Conservation (phyloP, 139 green algal genomes). For the Limnomonas spitsbergensis region DNA sequence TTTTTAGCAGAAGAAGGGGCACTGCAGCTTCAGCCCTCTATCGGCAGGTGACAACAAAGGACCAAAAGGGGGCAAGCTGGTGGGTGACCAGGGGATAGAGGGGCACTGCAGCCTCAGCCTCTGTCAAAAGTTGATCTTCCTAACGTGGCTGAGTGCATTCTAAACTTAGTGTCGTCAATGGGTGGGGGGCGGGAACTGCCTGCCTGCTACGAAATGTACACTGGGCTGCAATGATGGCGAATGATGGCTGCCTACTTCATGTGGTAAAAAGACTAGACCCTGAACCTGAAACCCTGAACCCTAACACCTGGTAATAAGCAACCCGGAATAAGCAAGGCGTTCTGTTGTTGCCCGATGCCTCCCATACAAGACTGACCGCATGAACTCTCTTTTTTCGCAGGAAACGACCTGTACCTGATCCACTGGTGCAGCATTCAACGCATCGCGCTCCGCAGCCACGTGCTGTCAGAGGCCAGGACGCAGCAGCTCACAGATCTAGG, state of each 20-base stretch:
- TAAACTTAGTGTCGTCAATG: no score
- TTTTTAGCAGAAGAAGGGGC: constrained; percentile 45
- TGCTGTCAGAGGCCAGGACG: constrained; percentile 39
- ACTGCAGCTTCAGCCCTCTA: constrained; percentile 48
- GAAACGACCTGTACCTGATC: constrained; percentile 50
- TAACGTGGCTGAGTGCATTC: no score
- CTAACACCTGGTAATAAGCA: no score
- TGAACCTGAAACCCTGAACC: no score
- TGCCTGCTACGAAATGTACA: no score
- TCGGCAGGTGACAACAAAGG: constrained; percentile 2
- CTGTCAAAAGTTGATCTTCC: no score
- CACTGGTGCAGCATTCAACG: constrained; percentile 73
- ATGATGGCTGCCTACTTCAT: no score
- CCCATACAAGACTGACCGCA: no score
- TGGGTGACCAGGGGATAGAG: not conserved
- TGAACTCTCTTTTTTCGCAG: constrained; percentile 17
- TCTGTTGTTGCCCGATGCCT: not conserved
- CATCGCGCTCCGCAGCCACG: constrained; percentile 49
- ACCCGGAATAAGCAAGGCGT: not conserved
- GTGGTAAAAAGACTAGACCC: no score
- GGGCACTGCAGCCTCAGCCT: not conserved
- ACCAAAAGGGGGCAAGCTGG: not conserved
- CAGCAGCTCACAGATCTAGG: constrained; percentile 47
- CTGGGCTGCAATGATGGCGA: no score
- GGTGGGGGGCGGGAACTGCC: no score